Conservation (phyloP, 2,329 filamentous ascomycete species). For the Xylariaceae sp. region DNA sequence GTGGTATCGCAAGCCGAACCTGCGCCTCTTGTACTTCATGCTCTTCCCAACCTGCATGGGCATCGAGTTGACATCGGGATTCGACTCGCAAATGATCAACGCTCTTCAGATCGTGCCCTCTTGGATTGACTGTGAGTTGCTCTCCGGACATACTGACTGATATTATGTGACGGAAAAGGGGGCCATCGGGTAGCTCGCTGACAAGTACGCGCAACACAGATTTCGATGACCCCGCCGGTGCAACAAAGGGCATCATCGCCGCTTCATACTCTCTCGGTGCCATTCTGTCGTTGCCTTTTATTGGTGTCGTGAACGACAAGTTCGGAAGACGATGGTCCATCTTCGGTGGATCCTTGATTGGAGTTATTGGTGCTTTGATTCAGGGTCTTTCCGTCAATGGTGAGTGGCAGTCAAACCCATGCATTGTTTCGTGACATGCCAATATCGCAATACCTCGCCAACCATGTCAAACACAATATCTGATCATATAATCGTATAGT, state of each 20-base stretch:
- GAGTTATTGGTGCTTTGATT: conserved; percentile 50
- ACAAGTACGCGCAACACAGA: conserved; percentile 27
- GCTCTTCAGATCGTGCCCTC: conserved; percentile 37
- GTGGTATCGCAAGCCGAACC: conserved; percentile 57
- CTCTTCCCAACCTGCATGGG: conserved; percentile 58
- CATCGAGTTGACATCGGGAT: conserved; percentile 48
- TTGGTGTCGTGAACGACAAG: conserved; percentile 50
- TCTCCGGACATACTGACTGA: neutral
- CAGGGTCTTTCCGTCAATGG: conserved; percentile 47
- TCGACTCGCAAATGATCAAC: conserved; percentile 44
- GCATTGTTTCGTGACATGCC: neutral
- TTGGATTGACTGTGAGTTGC: conserved; percentile 35
- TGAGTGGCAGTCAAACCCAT: conserved; percentile 26
- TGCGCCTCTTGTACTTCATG: conserved; percentile 51
- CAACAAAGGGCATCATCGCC: conserved; percentile 49
- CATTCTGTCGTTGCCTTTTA: conserved; percentile 52
- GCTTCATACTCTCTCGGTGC: conserved; percentile 57
- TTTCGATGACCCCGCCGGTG: conserved; percentile 41
- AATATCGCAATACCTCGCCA: neutral
- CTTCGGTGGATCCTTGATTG: conserved; percentile 48
- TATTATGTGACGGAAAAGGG: neutral
- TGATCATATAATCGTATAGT: conserved; percentile 13
- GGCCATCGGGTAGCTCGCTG: neutral
- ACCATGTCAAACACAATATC: neutral
- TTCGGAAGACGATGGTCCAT: conserved; percentile 55